phyloP scores from a whole-genome alignment of 2,329 filamentous ascomycete genomes.

The Calonectria pseudoreteaudii region DNA sequence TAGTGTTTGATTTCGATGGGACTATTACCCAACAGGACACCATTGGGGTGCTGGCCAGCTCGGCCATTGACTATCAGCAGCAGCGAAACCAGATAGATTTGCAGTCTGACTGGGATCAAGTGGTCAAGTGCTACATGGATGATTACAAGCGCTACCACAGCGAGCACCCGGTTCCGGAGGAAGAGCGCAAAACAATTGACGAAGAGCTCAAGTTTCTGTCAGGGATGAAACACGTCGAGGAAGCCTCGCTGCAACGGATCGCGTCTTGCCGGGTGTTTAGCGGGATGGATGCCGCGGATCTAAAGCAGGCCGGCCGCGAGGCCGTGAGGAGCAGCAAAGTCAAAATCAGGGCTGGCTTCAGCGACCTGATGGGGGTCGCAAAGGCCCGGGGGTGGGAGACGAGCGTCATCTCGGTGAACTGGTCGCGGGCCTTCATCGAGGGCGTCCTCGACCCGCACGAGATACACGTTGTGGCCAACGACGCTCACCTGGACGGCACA shows the following conservation, averaged over 20 bases:
- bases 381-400: conserved; percentile 50
- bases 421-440: conserved; percentile 61
- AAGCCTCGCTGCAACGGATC: conserved; percentile 58
- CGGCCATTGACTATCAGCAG: conserved; percentile 53
- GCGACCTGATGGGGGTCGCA: conserved; percentile 44
- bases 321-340: conserved; percentile 50
- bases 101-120: conserved; percentile 55
- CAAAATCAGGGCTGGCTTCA: conserved; percentile 55
- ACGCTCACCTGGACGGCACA: conserved; percentile 51
- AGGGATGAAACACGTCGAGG: conserved; percentile 58
- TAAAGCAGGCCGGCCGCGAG: conserved; percentile 53
- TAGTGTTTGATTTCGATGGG: conserved; percentile 70
- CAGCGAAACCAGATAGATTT: conserved; percentile 46
- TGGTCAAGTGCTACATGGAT: conserved; percentile 59
- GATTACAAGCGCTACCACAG: conserved; percentile 54
- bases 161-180: conserved; percentile 47
- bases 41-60: conserved; percentile 59
- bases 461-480: conserved; percentile 58
- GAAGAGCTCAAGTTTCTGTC: conserved; percentile 59
- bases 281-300: conserved; percentile 47
- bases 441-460: conserved; percentile 53
- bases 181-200: conserved; percentile 47
- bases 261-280: conserved; percentile 58
- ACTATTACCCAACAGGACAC: conserved; percentile 69
- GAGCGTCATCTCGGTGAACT: conserved; percentile 64